phyloP scores from a whole-genome alignment of 139 green algal species.

The Marvania coccoides region DNA sequence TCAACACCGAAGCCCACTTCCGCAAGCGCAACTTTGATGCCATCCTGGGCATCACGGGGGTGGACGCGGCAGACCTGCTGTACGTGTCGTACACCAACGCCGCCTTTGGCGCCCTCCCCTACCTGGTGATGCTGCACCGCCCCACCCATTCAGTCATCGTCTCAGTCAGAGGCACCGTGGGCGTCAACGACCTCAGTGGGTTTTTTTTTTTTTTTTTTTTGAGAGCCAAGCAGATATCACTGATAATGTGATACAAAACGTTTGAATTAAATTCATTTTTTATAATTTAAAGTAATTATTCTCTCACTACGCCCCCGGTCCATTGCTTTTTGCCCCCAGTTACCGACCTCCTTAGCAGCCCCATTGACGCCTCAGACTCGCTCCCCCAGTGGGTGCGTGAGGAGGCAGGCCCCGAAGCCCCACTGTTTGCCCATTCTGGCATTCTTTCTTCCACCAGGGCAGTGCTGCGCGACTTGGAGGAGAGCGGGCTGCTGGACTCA shows the following conservation, averaged over 20 bases:
- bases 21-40: conserved; percentile 27
- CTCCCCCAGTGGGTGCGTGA: conserved; percentile 26
- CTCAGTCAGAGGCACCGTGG: conserved; percentile 41
- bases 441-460: conserved; percentile 41
- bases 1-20: conserved; percentile 9
- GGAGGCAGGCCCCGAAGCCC: neutral
- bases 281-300: too few species aligned
- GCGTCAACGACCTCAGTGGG: neutral
- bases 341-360: conserved; percentile 39
- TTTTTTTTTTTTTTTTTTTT: too few species aligned
- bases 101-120: conserved; percentile 37
- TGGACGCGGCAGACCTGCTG: conserved; percentile 16
- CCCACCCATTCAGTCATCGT: conserved; percentile 39
- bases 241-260: too few species aligned
- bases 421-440: conserved; percentile 40
- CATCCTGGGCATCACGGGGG: conserved; percentile 24
- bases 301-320: too few species aligned
- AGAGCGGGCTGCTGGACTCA: conserved; percentile 24
- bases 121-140: conserved; percentile 48
- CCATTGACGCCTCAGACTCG: conserved; percentile 27
- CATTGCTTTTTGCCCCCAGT: too few species aligned
- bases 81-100: conserved; percentile 24
- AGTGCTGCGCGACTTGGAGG: conserved; percentile 41
- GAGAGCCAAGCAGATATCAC: too few species aligned
- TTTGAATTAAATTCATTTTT: too few species aligned